phyloP scores from a whole-genome alignment of 2,329 filamentous ascomycete species.

The Neonectria sp. region DNA sequence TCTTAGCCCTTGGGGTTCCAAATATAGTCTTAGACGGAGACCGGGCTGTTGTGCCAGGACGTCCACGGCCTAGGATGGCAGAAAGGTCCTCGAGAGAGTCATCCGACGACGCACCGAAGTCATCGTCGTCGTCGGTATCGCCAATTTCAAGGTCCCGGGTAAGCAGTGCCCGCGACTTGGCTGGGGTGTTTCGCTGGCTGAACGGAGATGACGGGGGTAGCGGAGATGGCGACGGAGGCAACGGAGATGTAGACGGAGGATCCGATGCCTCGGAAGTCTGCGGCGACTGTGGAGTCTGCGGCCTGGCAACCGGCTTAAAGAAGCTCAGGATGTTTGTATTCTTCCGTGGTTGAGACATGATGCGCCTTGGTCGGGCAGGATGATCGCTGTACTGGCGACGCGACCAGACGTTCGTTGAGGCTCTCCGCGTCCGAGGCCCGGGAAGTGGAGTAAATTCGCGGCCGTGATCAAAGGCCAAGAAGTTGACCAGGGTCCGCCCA shows the following conservation, averaged over 20 bases:
- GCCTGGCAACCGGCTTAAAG: slow-evolving; percentile 52
- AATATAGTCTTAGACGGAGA: slow-evolving; percentile 43
- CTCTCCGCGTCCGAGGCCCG: slow-evolving; percentile 7
- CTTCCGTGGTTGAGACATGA: slow-evolving; percentile 45
- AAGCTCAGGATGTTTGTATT: slow-evolving; percentile 57
- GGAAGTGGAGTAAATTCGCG: slow-evolving; percentile 4
- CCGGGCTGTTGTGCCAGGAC: slow-evolving; percentile 39
- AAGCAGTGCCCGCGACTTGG: slow-evolving; percentile 39
- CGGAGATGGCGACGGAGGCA: slow-evolving; percentile 43
- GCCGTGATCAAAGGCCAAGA: not conserved
- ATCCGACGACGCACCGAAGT: slow-evolving; percentile 67
- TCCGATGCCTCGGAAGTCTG: slow-evolving; percentile 19
- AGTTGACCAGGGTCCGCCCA: slow-evolving; percentile 1
- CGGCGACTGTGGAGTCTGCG: slow-evolving; percentile 32
- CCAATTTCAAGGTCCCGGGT: slow-evolving; percentile 73
- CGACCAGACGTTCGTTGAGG: slow-evolving; percentile 6
- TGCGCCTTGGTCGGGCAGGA: slow-evolving; percentile 10
- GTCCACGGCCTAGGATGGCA: slow-evolving; percentile 49
- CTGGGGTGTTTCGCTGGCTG: slow-evolving; percentile 47
- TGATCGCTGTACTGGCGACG: not conserved
- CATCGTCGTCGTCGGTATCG: slow-evolving; percentile 81
- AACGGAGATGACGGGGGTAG: slow-evolving; percentile 44
- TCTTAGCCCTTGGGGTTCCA: slow-evolving; percentile 64
- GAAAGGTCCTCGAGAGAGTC: slow-evolving; percentile 70
- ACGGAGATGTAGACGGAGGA: slow-evolving; percentile 35